A percentile compares a stretch with the other conserved stretches of the same genome.
Evolutionary conservation across 2,329 filamentous ascomycete species (phyloP).

Genomic region (Ophiostoma fasciatum): DNA sequence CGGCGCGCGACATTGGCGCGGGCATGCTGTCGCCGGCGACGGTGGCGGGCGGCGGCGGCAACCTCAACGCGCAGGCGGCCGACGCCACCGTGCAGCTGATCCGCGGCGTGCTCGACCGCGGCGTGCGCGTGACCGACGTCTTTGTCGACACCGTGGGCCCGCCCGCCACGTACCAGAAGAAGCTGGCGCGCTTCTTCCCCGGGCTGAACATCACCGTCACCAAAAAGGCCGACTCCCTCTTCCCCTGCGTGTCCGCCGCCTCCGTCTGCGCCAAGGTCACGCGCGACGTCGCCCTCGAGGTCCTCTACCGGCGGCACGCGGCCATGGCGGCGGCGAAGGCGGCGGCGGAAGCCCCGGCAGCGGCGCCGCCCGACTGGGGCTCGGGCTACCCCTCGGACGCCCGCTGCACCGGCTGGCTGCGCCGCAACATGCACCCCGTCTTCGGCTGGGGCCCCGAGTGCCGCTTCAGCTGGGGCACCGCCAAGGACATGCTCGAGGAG

Average conservation of each 20-base stretch:
- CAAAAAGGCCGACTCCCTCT: constrained; percentile 86
- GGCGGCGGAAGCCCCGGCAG: constrained; percentile 13
- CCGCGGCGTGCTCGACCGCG: constrained; percentile 55
- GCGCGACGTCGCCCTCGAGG: constrained; percentile 74
- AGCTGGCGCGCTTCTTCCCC: constrained; percentile 73
- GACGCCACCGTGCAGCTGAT: constrained; percentile 81
- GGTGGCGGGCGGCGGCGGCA: constrained; percentile 49
- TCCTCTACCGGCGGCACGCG: constrained; percentile 40
- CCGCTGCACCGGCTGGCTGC: constrained; percentile 68
- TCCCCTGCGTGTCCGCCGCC: constrained; percentile 84
- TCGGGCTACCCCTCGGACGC: constrained; percentile 87
- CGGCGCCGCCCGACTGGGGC: constrained; percentile 46
- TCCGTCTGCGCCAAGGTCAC: constrained; percentile 95
- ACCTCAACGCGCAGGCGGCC: constrained; percentile 91
- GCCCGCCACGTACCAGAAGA: constrained; percentile 69
- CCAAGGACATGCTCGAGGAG: constrained; percentile 81
- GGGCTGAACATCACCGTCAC: constrained; percentile 59
- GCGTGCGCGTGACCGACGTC: constrained; percentile 75
- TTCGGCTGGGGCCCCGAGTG: constrained; percentile 95
- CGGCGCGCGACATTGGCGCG: constrained; percentile 67
- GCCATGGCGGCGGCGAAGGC: constrained; percentile 12
- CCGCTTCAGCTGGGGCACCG: constrained; percentile 89
- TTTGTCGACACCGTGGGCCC: constrained; percentile 92
- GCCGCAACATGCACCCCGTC: constrained; percentile 72
- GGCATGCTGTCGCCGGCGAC: constrained; percentile 62